Conservation (phyloP, 2,329 filamentous ascomycete species). For the Macrophomina pseudophaseolina region DNA sequence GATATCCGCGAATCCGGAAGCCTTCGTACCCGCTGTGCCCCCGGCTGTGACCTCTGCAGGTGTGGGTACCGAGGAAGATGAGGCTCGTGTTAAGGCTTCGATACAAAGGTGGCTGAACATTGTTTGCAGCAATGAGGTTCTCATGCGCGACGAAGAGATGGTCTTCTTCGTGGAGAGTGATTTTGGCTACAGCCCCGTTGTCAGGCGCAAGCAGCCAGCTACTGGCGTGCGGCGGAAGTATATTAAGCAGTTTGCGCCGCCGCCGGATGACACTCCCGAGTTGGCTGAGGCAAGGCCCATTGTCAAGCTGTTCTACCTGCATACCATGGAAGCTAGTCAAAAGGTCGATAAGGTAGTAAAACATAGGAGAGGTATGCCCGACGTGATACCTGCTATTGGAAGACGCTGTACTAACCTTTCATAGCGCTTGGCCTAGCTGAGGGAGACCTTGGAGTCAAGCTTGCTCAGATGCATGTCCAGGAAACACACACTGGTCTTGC, state of each 20-base stretch:
- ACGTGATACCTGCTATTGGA: background rate
- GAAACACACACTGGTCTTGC: constrained; percentile 87
- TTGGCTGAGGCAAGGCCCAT: constrained; percentile 85
- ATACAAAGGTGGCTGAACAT: constrained; percentile 96
- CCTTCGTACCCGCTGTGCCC: constrained; percentile 90
- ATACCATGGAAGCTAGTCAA: constrained; percentile 95
- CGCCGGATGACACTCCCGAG: constrained; percentile 95
- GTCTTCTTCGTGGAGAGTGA: constrained; percentile 98
- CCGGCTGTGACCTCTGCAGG: constrained; percentile 94
- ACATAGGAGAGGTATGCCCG: constrained; percentile 74
- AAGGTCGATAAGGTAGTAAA: constrained; percentile 96
- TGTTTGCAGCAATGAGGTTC: constrained; percentile 86
- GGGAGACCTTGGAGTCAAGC: constrained; percentile 89
- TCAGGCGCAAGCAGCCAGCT: constrained; percentile 94
- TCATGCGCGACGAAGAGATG: constrained; percentile 97
- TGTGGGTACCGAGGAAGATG: constrained; percentile 94
- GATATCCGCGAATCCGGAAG: constrained; percentile 96
- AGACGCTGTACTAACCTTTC: constrained; percentile 7
- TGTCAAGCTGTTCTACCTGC: constrained; percentile 95
- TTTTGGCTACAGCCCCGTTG: constrained; percentile 95
- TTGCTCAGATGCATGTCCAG: constrained; percentile 84
- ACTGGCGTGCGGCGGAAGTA: constrained; percentile 95
- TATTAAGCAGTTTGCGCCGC: constrained; percentile 96
- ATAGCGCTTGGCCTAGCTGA: constrained; percentile 90
- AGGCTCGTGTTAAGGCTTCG: constrained; percentile 82